phyloP scores from a whole-genome alignment of 148 eudicot species.

The Fagopyrum tataricum region DNA sequence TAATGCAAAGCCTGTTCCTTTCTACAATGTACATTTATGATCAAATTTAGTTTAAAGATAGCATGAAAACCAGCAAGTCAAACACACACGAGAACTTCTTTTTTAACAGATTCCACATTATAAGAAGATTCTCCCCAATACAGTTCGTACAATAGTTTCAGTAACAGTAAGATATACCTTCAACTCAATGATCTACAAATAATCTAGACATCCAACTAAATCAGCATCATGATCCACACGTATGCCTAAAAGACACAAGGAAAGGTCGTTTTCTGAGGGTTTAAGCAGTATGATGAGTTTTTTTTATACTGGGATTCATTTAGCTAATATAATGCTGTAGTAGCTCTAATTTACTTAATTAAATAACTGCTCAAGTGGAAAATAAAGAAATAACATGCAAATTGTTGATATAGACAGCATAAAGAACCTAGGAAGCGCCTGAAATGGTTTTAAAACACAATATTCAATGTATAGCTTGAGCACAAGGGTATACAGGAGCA shows the following conservation, averaged over 20 bases:
- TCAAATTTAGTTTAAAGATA: not conserved
- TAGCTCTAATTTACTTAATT: not conserved
- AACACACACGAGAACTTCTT: not conserved
- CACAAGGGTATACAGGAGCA: not conserved
- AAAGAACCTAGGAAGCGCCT: not conserved
- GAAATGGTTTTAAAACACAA: not conserved
- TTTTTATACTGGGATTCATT: not conserved
- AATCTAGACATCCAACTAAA: not conserved
- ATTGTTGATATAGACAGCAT: not conserved
- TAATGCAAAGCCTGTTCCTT: not conserved
- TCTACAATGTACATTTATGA: not conserved
- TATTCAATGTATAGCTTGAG: not conserved
- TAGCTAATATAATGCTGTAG: not conserved
- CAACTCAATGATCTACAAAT: not conserved
- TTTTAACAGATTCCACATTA: not conserved
- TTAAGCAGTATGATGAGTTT: not conserved
- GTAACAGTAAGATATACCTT: not conserved
- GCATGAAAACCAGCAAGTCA: not conserved
- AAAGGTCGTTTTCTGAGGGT: not conserved
- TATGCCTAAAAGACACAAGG: not conserved
- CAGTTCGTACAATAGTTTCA: not conserved
- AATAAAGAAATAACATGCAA: not conserved
- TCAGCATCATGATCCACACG: not conserved
- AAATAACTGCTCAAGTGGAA: not conserved
- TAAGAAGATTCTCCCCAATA: not conserved